These are phyloP conservation scores for Moricandia moricandioides DNA, from an alignment of 345 rosid genomes.

Conservation along the genomic window DNA sequence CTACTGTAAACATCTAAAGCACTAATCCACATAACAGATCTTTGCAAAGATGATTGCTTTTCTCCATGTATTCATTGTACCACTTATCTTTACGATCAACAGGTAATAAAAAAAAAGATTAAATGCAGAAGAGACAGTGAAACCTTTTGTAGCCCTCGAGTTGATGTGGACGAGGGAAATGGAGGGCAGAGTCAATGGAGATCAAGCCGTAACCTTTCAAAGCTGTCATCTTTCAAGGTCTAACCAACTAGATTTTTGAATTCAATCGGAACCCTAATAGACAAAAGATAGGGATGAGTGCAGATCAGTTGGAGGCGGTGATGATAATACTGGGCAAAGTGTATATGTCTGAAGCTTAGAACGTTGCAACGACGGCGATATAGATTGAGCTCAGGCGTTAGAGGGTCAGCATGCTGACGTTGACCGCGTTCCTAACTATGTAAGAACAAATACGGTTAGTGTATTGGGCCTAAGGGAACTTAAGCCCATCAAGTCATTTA, in stretches of 20 bases:
- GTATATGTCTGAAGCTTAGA: constrained; percentile 12
- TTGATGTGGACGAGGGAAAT: constrained; percentile 36
- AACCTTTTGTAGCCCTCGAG: constrained; percentile 46
- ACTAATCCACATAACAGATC: neutral
- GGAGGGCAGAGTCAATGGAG: constrained; percentile 41
- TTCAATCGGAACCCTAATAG: neutral
- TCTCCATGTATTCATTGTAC: too few relatives aligned
- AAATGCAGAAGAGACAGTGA: neutral
- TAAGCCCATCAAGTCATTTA: neutral
- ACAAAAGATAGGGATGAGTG: neutral
- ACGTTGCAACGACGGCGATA: neutral
- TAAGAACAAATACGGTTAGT: neutral
- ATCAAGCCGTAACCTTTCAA: constrained; percentile 43
- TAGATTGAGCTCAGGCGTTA: constrained; percentile 6
- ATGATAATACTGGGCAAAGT: constrained; percentile 18
- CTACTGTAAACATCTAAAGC: neutral
- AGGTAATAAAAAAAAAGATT: too few relatives aligned
- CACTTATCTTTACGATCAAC: too few relatives aligned
- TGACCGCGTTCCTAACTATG: neutral
- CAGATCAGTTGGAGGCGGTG: constrained; percentile 20
- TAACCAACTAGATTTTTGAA: neutral
- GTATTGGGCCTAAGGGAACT: neutral
- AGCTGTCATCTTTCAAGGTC: constrained; percentile 36
- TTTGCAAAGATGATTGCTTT: too few relatives aligned
- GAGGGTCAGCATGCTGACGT: constrained; percentile 19